Evolutionary conservation across 140 eudicot species (phyloP).

Genomic region (Bidens hawaiensis): DNA sequence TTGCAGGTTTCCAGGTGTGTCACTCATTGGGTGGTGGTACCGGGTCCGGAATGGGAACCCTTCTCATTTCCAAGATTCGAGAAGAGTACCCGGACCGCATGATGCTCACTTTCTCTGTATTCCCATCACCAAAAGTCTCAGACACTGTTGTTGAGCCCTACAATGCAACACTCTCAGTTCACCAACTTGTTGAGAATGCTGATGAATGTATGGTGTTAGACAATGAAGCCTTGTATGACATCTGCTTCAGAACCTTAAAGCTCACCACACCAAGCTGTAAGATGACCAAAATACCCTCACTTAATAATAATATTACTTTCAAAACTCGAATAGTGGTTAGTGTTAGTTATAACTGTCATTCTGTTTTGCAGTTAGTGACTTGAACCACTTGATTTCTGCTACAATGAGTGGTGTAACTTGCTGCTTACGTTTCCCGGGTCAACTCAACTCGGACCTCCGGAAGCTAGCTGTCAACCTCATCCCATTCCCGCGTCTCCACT

Average conservation of each 20-base stretch:
- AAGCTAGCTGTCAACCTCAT: constrained; percentile 67
- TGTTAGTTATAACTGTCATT: background rate
- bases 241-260: constrained; percentile 61
- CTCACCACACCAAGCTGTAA: constrained; percentile 77
- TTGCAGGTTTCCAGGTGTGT: constrained; percentile 67
- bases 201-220: constrained; percentile 78
- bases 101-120: constrained; percentile 71
- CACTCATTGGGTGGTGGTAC: constrained; percentile 80
- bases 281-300: background rate
- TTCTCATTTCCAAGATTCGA: constrained; percentile 62
- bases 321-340: background rate
- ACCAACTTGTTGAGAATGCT: constrained; percentile 77
- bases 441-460: constrained; percentile 69
- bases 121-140: constrained; percentile 64
- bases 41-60: constrained; percentile 77
- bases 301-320: background rate
- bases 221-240: constrained; percentile 60
- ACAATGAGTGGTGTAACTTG: constrained; percentile 77
- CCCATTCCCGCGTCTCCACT: constrained; percentile 54
- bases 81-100: constrained; percentile 71
- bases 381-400: constrained; percentile 64
- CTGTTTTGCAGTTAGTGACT: constrained; percentile 52
- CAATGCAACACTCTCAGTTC: constrained; percentile 69
- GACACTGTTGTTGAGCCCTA: constrained; percentile 76
- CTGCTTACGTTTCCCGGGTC: constrained; percentile 71